Base-by-base conservation (phyloP, 768 basidiomycete species). In the Botryobasidium botryosum region DNA sequence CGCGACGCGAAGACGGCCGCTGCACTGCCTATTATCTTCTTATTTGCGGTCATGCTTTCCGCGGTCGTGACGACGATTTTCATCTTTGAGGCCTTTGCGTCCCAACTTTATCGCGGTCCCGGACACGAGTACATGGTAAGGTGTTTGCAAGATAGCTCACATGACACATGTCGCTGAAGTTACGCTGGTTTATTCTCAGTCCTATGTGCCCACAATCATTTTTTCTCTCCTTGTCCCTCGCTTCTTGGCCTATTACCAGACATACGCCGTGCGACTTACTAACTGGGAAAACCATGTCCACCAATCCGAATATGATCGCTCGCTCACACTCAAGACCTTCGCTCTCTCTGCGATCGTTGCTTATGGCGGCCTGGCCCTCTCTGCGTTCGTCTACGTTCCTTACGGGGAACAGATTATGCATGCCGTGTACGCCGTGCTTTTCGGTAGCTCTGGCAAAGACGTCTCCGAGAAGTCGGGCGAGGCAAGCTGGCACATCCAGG, bases 321-420 rank as follows among this genome's bases (percentile, higher is more conserved):
- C 83, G 15, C 68, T 94, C 21, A 88, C 90, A 13, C 66, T 82
- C 57, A 99, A 96, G 61, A 81, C 84, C 2, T 99, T 97, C 57
- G 75, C 80, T 1, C 69, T 97, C 44, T 79, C 80, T 26, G 77
- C 82, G 0, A 72, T 96, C 56, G 87, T 91, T 17, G 82, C 92
- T 0, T 96, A 91, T 58, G 75, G 90, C 41, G 81, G 83, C 32
- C 71, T 99, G n/a, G 77, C 74, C 5, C 74, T 97, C 13, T 86
- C 81, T n/a, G 88, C 91, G 13, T 96, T 90, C 56, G 73, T 94
- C 40, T 99, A 97, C 58, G 84, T 92, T 3, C 90, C 90, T 0
- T 94, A 91, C 51, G 90, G 90, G 24, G 80, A 80, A 56, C 70
- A 71, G 42, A 75, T 87, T 50, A 87, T 90, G 82, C 63, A 68